Evolutionary conservation across 1,284 basidiomycete genomes (phyloP).

Genomic region (Irpex sp.): DNA sequence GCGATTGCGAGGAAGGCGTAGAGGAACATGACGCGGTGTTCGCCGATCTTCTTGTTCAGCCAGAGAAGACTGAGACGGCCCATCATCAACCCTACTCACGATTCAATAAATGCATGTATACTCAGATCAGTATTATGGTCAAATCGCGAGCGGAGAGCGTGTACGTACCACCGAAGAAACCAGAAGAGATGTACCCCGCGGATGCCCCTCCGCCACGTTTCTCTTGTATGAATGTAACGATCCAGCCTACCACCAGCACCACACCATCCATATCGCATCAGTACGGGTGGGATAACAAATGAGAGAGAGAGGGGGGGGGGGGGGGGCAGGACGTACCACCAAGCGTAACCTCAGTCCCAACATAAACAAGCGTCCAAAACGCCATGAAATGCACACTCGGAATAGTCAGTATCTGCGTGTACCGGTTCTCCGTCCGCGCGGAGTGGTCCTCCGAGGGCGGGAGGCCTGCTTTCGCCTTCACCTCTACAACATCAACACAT

Average conservation of each 20-base stretch:
- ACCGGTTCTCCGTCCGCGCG: conserved; percentile 37
- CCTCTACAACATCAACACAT: conserved; percentile 11
- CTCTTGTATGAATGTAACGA: conserved; percentile 51
- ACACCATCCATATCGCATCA: background rate
- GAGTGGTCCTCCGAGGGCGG: conserved; percentile 30
- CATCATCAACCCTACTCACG: conserved; percentile 44
- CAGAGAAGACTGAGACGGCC: conserved; percentile 57
- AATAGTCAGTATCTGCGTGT: conserved; percentile 53
- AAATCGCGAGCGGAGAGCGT: background rate
- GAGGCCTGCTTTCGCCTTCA: conserved; percentile 36
- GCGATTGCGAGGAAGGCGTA: conserved; percentile 50
- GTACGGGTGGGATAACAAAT: background rate
- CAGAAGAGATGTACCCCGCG: conserved; percentile 35
- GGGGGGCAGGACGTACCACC: conserved; percentile 38
- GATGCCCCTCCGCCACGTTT: conserved; percentile 29
- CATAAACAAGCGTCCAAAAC: conserved; percentile 63
- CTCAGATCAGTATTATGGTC: no score
- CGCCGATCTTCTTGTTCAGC: conserved; percentile 59
- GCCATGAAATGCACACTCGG: conserved; percentile 56
- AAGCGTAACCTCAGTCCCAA: conserved; percentile 65
- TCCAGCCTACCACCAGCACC: conserved; percentile 42
- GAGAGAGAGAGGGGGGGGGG: background rate
- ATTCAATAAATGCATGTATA: background rate
- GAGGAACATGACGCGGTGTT: conserved; percentile 47
- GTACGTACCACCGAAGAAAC: conserved; percentile 32